Conservation (phyloP, 805 yeast species). For the Danielia oregonensis region DNA sequence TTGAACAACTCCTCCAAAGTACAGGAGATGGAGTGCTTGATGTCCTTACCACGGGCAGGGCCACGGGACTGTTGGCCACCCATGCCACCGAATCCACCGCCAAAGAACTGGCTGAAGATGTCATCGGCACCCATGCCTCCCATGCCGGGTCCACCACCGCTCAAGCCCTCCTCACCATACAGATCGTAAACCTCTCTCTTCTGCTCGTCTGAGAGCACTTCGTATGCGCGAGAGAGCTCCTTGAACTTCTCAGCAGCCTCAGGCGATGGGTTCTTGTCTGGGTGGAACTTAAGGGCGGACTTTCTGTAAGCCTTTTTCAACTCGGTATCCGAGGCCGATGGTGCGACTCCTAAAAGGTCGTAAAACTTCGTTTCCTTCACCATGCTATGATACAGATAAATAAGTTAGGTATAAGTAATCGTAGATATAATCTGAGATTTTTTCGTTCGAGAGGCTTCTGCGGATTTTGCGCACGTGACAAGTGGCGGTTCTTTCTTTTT, state of each 20-base stretch:
- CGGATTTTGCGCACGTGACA: constrained; percentile 19
- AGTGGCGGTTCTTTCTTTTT: too few species aligned
- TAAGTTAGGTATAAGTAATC: too few species aligned
- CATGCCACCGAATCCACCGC: constrained; percentile 55
- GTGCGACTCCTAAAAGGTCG: constrained; percentile 68
- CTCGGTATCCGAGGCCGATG: constrained; percentile 65
- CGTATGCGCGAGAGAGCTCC: constrained; percentile 84
- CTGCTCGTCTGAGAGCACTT: constrained; percentile 79
- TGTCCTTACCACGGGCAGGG: constrained; percentile 86
- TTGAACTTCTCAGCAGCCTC: constrained; percentile 96
- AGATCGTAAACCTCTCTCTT: constrained; percentile 87
- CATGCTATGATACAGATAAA: constrained; percentile 36
- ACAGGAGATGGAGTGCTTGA: constrained; percentile 81
- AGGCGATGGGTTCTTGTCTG: constrained; percentile 60
- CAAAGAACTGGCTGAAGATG: constrained; percentile 77
- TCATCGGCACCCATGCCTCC: constrained; percentile 64
- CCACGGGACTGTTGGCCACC: constrained; percentile 71
- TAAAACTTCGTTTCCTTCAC: constrained; percentile 78
- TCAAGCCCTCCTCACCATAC: constrained; percentile 90
- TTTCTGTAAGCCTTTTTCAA: constrained; percentile 81
- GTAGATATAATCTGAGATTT: constrained; percentile 11
- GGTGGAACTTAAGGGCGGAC: constrained; percentile 77
- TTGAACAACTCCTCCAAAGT: constrained; percentile 89
- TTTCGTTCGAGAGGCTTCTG: constrained; percentile 17
- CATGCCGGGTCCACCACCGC: constrained; percentile 45